Base-by-base conservation (phyloP, 1,284 basidiomycete species). In the Takashimella tepidaria region DNA sequence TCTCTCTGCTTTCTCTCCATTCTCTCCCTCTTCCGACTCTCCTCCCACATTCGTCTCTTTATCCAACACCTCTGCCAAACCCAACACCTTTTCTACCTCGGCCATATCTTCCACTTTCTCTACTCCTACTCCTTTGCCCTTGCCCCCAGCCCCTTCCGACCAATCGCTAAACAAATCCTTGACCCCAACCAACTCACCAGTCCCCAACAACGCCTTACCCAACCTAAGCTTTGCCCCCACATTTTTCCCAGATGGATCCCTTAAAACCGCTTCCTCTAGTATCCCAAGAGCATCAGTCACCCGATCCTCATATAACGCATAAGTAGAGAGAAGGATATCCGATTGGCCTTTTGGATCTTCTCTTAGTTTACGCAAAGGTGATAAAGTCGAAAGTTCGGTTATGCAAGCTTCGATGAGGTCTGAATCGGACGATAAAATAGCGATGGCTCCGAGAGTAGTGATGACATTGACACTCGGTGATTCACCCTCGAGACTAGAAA, bases 401-500 rank as follows among this genome's bases (percentile, higher is more conserved):
- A 93, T 77, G 0, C 91, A 87, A 0, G 92, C 92, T 66, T 95
- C 90, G 13, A 93, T 80, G 19, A 96, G 80, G 49, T 82, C 83
- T 22, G 85, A 83, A 66, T 96, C 92, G 23, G 81, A 79, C 0
- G 85, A 86, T 21, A 90, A 75, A 53, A 92, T 84, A 8, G 88
- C 92, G 80, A 95, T 89, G 2, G 88, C 89, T 0, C 88, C 88
- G 0, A 97, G 80, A 0, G 85, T 82, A 42, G 86, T 86, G 67
- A 96, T 87, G 1, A 89, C 89, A 53, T 82, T 80, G 50, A 92
- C 71, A 66, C 68, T 67, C 4, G 74, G 69, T 8, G 63, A 53
- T 13, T 70, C 68, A 87, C 89, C 64, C 82, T 85, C 21, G 83
- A 82, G 71, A 86, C 86, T 58, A 16, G 31, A 37, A 8, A n/a